Base-by-base conservation (phyloP, 73 alveolate species). In the Paramecium pentaurelia region DNA sequence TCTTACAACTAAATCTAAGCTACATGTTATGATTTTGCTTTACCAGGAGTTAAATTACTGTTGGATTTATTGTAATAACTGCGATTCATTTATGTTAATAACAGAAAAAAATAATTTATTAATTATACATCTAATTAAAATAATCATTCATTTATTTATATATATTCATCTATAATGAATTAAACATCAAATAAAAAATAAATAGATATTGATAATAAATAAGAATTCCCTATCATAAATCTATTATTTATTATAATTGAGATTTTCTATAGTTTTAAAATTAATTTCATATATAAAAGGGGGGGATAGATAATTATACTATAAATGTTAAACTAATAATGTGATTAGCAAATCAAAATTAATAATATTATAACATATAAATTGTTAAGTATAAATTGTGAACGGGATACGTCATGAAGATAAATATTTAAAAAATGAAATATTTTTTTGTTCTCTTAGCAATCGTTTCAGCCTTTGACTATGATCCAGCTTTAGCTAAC, bases 1-100 rank as follows among this genome's bases (percentile, higher is more conserved):
- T 64, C 84, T 64, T 64, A 64, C 84, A 64, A 64, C 49, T 64
- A 64, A 64, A 64, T 64, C 47, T 64, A 64, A 64, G 84, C 28
- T 64, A 64, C 84, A 32, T 64, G 84, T 32, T 28, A 32, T 6
- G 84, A 64, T 51, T 34, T 64, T 0, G 84, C 28, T 28, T 64
- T 64, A 32, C 84, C 84, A 32, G 84, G 84, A 34, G 84, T 64
- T 34, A 32, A 64, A 34, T 34, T 64, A 64, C 51, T 32, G 12
- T 64, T 64, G 25, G 84, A 64, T 28, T 64, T 64, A 64, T 64
- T 64, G 84, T 64, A 64, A 64, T 64, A 64, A 64, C 84, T 64
- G 84, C 47, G 84, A 11, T 64, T 64, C 84, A 64, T 64, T 64
- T 64, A 64, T 64, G 70, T 64, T 32, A 64, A 64, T 64, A 64